Conservation (phyloP, 805 yeast genomes). For the Pichia thaimueangensis region DNA sequence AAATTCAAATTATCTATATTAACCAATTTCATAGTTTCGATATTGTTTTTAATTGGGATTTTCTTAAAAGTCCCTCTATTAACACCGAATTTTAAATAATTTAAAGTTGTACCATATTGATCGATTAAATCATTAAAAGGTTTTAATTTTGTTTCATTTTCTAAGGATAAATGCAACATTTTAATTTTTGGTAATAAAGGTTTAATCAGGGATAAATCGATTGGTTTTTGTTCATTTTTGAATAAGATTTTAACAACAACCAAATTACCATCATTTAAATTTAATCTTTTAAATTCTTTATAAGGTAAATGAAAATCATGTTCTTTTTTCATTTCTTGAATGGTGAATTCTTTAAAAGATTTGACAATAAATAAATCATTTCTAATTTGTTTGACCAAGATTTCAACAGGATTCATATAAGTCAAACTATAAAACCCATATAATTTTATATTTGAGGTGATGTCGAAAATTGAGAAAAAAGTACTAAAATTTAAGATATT, state of each 20-base stretch:
- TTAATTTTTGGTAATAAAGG: conserved; percentile 23
- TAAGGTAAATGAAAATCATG: conserved; percentile 30
- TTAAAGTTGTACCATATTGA: conserved; percentile 16
- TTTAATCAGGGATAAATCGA: conserved; percentile 23
- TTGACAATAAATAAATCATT: conserved; percentile 26
- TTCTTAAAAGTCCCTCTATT: conserved; percentile 25
- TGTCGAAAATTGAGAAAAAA: conserved; percentile 27
- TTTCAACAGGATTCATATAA: conserved; percentile 26
- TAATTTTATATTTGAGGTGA: conserved; percentile 27
- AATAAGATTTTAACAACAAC: conserved; percentile 27
- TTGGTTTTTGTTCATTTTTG: conserved; percentile 27
- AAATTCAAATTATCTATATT: conserved; percentile 27
- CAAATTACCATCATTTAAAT: conserved; percentile 25
- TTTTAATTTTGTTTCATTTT: conserved; percentile 24
- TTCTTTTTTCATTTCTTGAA: conserved; percentile 27
- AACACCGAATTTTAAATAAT: conserved; percentile 28
- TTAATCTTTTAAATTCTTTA: conserved; percentile 26
- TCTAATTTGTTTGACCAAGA: conserved; percentile 27
- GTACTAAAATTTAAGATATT: conserved; percentile 21
- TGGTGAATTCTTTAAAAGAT: conserved; percentile 27
- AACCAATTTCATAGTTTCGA: conserved; percentile 24
- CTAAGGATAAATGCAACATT: conserved; percentile 25
- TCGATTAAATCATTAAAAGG: conserved; percentile 28
- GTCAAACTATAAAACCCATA: conserved; percentile 26
- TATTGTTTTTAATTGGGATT: conserved; percentile 21